A percentile compares a stretch with the other conserved stretches of the same genome.
Evolutionary conservation across 2,329 filamentous ascomycete species (phyloP).

Genomic region (Coniella lustricola): DNA sequence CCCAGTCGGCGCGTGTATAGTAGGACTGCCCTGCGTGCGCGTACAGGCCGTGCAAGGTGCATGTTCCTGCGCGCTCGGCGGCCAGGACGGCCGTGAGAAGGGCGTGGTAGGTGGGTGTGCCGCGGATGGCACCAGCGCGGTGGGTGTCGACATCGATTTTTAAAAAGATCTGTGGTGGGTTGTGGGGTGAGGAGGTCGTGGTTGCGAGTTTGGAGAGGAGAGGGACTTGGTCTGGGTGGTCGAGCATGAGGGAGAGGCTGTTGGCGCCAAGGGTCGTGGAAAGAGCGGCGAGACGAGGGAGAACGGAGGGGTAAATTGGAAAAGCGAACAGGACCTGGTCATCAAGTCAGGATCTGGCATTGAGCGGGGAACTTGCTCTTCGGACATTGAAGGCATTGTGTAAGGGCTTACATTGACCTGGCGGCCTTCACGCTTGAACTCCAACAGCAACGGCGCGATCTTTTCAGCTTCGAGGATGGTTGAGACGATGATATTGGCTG

Average conservation of each 20-base stretch:
- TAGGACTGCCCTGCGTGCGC: slow-evolving; percentile 62
- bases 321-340: slow-evolving; percentile 65
- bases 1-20: slow-evolving; percentile 39
- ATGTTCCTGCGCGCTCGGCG: slow-evolving; percentile 45
- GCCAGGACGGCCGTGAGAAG: slow-evolving; percentile 48
- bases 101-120: slow-evolving; percentile 44
- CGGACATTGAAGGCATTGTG: neutral
- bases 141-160: slow-evolving; percentile 70
- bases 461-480: slow-evolving; percentile 69
- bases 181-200: too few relatives aligned
- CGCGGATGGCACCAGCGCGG: slow-evolving; percentile 58
- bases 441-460: slow-evolving; percentile 51
- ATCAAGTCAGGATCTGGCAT: neutral
- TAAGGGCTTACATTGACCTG: slow-evolving; percentile 47
- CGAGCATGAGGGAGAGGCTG: slow-evolving; percentile 59
- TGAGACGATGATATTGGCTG: slow-evolving; percentile 61
- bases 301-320: slow-evolving; percentile 54
- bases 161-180: slow-evolving; percentile 52
- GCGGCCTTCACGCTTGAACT: slow-evolving; percentile 47
- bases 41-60: slow-evolving; percentile 27
- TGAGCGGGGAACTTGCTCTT: neutral
- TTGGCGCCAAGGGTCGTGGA: slow-evolving; percentile 47
- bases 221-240: slow-evolving; percentile 56
- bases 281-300: slow-evolving; percentile 53
- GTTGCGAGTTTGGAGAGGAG: slow-evolving; percentile 37